Base-by-base conservation (phyloP, 1,284 basidiomycete species). In the Ganoderma resinaceum region DNA sequence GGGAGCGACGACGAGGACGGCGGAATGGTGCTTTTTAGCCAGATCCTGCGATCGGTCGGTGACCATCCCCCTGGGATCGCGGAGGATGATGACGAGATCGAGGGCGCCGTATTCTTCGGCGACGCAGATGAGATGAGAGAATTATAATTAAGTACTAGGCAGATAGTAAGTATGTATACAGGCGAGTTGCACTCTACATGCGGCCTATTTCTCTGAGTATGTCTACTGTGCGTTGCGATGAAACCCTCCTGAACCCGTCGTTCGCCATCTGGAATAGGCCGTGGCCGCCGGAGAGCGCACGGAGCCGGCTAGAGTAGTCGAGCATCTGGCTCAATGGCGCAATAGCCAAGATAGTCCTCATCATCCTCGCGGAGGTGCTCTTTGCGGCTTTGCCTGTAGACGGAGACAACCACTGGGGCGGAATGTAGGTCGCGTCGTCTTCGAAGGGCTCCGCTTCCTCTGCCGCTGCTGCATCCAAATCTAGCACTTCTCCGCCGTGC, bases 291-390 rank as follows among this genome's bases (percentile, higher is more conserved):
- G 93, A 93, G 29, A 96, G 79, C 0, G 95, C 91, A 20, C 95
- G 88, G 62, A 96, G 78, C 33, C 94, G 85, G 62, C 84, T 90
- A 26, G 92, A 91, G 76, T 94, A 96, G 76, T 95, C 90, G 33
- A 96, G 83, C 86, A 95, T 90, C 73, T 86, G 87, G 71, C 90
- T 92, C 31, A 96, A 83, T 4, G 95, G 95, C 11, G 92, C 93
- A 33, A 90, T 74, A 3, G 92, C 91, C 69, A 88, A 80, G 26
- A 95, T 81, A n/a, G 87, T 85, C 31, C 89, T 86, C 75, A 87
- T 90, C 66, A 85, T 78, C 63, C 81, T 81, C 1, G 81, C 71
- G 18, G 76, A 72, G 33, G 77, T 77, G 66, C 76, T 67, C 4
- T 75, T 73, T 7, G 76, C 73, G 23, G 80, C 74, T n/a, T 82